Evolutionary conservation across 305 asterid genomes (phyloP), one percentile per base, ranked within the genome.

Genomic region (Fraxinus xanthoxyloides): DNA sequence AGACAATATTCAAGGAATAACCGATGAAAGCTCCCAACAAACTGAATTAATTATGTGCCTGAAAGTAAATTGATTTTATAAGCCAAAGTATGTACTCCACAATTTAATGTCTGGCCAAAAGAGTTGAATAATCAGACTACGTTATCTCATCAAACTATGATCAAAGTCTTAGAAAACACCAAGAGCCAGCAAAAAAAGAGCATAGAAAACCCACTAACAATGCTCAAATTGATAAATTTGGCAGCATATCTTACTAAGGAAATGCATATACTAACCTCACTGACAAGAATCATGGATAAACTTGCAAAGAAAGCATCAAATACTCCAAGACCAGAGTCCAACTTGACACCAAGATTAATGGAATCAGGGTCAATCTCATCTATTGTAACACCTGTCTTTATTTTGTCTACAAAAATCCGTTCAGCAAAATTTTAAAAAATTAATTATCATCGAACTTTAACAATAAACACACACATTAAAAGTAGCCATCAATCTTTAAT

Each of bases 251-350:
- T 24, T 54, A 17, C 28, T 23, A 38, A 32, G 3, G 35, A 13
- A 69, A 80, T 9, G 5, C 72, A 76, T 51, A 40, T 54, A 86
- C 96, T 73, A 76, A 92, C 98, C 96, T 94, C 97, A 21, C 93
- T 92, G 89, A 92, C 97, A 83, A 94, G 85, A 83, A 94, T 94
- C 97, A 94, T 94, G 26, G 95, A 91, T 23, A 94, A 90, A 86
- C 97, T 94, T 36, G 98, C 97, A 80, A 94, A 87, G 73, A 92
- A 90, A 81, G 93, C 98, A 85, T 94, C 98, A 84, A 91, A 85
- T 24, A 91, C 72, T 63, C 97, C 98, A 82, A 92, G 97, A 77
- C 91, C 93, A 15, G 97, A 80, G 77, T 92, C 94, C 88, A 90
- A 70, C 17, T 86, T 84, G 35, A 90, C 88, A 31, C 80, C 93